A percentile compares a stretch with the other conserved stretches of the same genome.
Evolutionary conservation across 306 rosid genomes (phyloP).

Genomic region (Medicago lupulina): DNA sequence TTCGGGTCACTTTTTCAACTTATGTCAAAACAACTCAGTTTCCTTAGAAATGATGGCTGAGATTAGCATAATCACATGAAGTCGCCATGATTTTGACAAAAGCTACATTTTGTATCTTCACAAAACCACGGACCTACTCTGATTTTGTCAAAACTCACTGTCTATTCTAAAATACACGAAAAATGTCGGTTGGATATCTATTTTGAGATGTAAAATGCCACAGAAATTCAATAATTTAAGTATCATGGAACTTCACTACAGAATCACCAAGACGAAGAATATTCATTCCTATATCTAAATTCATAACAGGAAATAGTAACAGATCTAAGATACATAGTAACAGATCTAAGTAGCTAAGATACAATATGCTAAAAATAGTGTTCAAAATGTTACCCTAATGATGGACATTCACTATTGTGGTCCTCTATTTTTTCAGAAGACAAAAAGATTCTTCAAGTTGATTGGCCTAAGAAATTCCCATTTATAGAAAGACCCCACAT

Average conservation of each 20-base stretch:
- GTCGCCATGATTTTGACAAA: neutral
- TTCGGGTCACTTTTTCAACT: slow-evolving; percentile 12
- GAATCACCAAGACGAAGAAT: neutral
- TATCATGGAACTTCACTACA: neutral
- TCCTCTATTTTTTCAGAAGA: neutral
- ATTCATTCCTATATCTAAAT: neutral
- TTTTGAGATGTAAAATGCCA: neutral
- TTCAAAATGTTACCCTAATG: neutral
- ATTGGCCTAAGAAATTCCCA: neutral
- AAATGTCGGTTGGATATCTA: neutral
- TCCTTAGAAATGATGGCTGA: neutral
- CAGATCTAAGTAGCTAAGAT: neutral
- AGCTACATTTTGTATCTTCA: neutral
- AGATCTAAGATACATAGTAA: neutral
- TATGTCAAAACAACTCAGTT: neutral
- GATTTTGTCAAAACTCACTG: neutral
- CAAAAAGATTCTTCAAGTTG: neutral
- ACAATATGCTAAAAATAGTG: too few relatives aligned
- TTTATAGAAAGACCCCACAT: neutral
- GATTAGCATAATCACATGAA: neutral
- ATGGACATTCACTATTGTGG: neutral
- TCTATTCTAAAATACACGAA: neutral
- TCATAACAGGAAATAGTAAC: neutral
- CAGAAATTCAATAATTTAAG: neutral
- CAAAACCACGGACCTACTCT: neutral